phyloP scores from a whole-genome alignment of 2,329 filamentous ascomycete genomes.

The Dactylonectria estremocensis region DNA sequence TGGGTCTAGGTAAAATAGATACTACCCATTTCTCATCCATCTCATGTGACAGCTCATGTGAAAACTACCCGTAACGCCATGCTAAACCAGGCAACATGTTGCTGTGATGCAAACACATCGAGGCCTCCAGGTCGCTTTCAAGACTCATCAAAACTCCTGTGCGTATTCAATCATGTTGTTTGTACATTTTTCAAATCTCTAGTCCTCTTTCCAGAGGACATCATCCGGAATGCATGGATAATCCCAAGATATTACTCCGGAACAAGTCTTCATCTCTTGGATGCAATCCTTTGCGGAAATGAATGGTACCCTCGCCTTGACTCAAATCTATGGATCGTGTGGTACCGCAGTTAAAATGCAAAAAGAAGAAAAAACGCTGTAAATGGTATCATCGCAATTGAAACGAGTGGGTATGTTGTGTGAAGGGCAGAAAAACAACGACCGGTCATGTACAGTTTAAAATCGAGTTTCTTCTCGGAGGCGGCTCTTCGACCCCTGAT shows the following conservation, averaged over 20 bases:
- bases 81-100: conserved; percentile 33
- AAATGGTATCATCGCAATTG: conserved; percentile 50
- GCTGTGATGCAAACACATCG: conserved; percentile 11
- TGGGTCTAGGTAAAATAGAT: conserved; percentile 12
- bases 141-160: conserved; percentile 21
- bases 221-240: background rate
- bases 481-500: conserved; percentile 68
- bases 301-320: conserved; percentile 8
- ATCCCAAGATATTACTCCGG: background rate
- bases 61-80: conserved; percentile 33
- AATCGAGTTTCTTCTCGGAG: conserved; percentile 69
- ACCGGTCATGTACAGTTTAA: conserved; percentile 50
- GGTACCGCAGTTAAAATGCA: conserved; percentile 40
- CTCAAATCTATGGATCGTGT: background rate
- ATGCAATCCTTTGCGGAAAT: conserved; percentile 6
- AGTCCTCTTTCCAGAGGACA: conserved; percentile 1
- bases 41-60: conserved; percentile 18
- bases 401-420: conserved; percentile 54
- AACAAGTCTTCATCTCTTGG: conserved; percentile 7
- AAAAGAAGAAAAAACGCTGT: conserved; percentile 41
- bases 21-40: conserved; percentile 26
- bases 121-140: conserved; percentile 14
- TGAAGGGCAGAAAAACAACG: conserved; percentile 46
- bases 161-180: conserved; percentile 26
- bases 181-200: conserved; percentile 24